Evolutionary conservation across 441 rosid species (phyloP).

Genomic region (Iberis amara): DNA sequence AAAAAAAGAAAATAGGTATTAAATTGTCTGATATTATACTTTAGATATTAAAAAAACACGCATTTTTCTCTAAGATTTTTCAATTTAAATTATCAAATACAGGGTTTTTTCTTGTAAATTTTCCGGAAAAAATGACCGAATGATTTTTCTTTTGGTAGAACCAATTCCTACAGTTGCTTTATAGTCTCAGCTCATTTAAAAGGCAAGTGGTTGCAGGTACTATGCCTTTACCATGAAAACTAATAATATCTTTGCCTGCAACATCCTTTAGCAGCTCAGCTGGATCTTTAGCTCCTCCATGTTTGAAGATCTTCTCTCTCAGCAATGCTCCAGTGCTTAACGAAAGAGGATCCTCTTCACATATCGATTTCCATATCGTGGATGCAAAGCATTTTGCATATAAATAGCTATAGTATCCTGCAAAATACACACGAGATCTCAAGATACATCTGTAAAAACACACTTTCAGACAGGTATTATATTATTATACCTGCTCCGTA

Average conservation of each 20-base stretch:
- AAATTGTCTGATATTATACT: too few relatives aligned
- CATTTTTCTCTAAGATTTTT: too few relatives aligned
- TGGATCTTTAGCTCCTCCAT: slow-evolving; percentile 89
- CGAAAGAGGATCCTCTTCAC: slow-evolving; percentile 84
- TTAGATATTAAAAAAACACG: too few relatives aligned
- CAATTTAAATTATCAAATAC: too few relatives aligned
- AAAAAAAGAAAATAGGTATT: too few relatives aligned
- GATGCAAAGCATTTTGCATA: slow-evolving; percentile 91
- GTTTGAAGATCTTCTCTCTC: slow-evolving; percentile 57
- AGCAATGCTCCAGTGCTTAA: slow-evolving; percentile 56
- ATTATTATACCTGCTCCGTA: slow-evolving; percentile 71
- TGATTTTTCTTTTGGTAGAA: too few relatives aligned
- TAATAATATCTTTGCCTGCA: slow-evolving; percentile 55
- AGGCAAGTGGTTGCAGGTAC: slow-evolving; percentile 60
- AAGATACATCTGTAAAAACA: neutral
- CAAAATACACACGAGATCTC: slow-evolving; percentile 6
- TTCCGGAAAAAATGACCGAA: too few relatives aligned
- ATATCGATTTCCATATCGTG: slow-evolving; percentile 76
- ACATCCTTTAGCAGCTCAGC: slow-evolving; percentile 64
- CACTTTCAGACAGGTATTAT: too few relatives aligned
- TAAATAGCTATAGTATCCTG: slow-evolving; percentile 88
- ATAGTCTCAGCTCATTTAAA: slow-evolving; percentile 49
- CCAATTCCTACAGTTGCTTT: neutral
- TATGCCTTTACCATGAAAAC: slow-evolving; percentile 43
- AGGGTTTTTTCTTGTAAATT: too few relatives aligned